These are phyloP conservation scores for Rhododendron molle DNA, from an alignment of 148 eudicot species.

Conservation along the genomic window DNA sequence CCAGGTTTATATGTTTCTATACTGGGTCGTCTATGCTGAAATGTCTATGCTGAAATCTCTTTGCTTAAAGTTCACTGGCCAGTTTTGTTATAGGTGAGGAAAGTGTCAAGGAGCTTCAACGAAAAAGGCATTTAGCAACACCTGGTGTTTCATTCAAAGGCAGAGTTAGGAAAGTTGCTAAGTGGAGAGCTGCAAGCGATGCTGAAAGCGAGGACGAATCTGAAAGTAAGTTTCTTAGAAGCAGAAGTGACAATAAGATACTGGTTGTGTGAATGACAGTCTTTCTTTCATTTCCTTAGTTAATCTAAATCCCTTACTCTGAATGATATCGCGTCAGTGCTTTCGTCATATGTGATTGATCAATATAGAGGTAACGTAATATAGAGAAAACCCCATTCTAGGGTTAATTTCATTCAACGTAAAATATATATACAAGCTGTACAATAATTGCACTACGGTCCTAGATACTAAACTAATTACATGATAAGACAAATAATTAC, in stretches of 20 bases:
- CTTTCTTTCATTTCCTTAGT: neutral
- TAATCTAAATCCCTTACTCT: neutral
- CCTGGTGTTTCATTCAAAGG: conserved; percentile 79
- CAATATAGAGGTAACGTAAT: no score
- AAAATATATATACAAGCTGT: no score
- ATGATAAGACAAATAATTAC: no score
- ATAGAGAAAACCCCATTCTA: no score
- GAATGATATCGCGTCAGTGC: neutral
- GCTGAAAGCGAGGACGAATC: conserved; percentile 65
- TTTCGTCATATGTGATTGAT: neutral
- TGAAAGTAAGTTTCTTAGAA: conserved; percentile 52
- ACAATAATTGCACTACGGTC: no score
- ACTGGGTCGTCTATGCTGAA: neutral
- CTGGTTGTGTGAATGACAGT: neutral
- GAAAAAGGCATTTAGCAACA: conserved; percentile 65
- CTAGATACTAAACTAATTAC: no score
- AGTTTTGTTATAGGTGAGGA: conserved; percentile 49
- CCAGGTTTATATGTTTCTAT: conserved; percentile 44
- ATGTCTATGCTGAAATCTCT: conserved; percentile 12
- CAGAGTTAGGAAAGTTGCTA: conserved; percentile 83
- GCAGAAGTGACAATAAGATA: neutral
- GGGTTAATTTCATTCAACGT: no score
- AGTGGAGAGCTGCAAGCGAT: conserved; percentile 70
- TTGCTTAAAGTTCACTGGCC: conserved; percentile 10
- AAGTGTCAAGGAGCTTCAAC: conserved; percentile 58